Base-by-base conservation (phyloP, 2,329 filamentous ascomycete genomes). In the Pseudonectria foliicola region DNA sequence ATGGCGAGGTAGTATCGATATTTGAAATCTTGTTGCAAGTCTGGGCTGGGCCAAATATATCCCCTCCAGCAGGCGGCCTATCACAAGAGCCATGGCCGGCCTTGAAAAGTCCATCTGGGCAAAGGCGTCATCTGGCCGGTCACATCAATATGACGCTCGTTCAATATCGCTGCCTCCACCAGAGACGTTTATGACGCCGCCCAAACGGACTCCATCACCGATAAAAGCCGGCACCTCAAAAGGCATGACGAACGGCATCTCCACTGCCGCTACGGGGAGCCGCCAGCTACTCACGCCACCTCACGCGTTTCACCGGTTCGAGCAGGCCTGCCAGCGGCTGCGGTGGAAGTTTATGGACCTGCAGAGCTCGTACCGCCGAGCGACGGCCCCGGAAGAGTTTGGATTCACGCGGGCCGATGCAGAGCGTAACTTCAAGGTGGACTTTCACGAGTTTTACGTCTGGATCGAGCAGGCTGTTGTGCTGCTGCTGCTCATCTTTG, bases 401-500 rank as follows among this genome's bases (percentile, higher is more conserved):
- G 58, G 52, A 27, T 62, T 66, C 29, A 48, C 57, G 0, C 48
- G 52, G 13, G 53, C 56, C 5, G 69, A 74, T 43, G 72, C 72
- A 0, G 76, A 81, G 55, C 68, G 75, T 12, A 85, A 85, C 68
- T 86, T 86, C 64, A 85, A 86, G 55, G 69, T 86, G 7, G 82
- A 86, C 51, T 87, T 86, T 43, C 79, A 83, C 58, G 82, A 87
- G 51, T 86, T 81, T 56, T 86, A 86, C 61, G 75, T 77, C 33
- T 69, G 84, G 25, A 71, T 86, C 6, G 82, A 87, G 59, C 75
- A 82, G 21, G 80, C 80, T 0, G 65, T 86, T 7, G 78, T 84
- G 2, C 73, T 80, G 30, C 62, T 84, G 1, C 69, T 84, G n/a
- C 69, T 68, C 1, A 71, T 84, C 0, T 82, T 79, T 39, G 76